Base-by-base conservation (phyloP, 1,284 basidiomycete species). In the Hemileia vastatrix region DNA sequence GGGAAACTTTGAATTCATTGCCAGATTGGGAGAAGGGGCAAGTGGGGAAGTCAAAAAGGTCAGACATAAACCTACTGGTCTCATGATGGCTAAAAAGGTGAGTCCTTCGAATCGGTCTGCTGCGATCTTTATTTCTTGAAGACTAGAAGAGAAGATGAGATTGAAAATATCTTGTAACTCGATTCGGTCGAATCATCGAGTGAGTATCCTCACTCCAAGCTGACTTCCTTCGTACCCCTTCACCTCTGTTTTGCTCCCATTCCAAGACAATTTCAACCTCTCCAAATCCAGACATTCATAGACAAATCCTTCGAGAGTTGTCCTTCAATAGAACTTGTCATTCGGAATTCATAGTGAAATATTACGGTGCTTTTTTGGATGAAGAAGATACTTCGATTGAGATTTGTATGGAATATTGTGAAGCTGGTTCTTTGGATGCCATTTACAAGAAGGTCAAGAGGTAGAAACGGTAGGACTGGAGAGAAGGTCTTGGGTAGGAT, bases 1-100 rank as follows among this genome's bases (percentile, higher is more conserved):
- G 4, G 83, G 83, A 54, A 78, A 84, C 66, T 79, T 95, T 48
- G 86, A 89, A 65, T 83, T 86, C 64, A 67, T 92, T 23, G 76
- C 79, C 13, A 80, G 87, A 48, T 79, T 98, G 0, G 94, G 94
- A 11, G 94, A 97, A 74, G 94, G 94, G 44, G 89, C 93, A 18
- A 90, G 92, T 62, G 94, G 94, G 44, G 88, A 91, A 2, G 94
- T 98, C 19, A 85, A 90, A 76, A 88, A 91, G 76, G 93, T 96
- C 52, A 83, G 79, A 70, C 88, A 92, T 76, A 83, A 79, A 71
- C 83, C 84, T 54, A 88, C 83, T 0, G 84, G 84, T 27, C 78
- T 80, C 71, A 82, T 96, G 70, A 86, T 96, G 83, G 95, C 93
- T 6, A 85, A 90, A 71, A 97, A 98, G 77, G 80, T 81, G 56